These are phyloP conservation scores for Pichia occidentalis DNA, from an alignment of 805 yeast species.

Conservation along the genomic window DNA sequence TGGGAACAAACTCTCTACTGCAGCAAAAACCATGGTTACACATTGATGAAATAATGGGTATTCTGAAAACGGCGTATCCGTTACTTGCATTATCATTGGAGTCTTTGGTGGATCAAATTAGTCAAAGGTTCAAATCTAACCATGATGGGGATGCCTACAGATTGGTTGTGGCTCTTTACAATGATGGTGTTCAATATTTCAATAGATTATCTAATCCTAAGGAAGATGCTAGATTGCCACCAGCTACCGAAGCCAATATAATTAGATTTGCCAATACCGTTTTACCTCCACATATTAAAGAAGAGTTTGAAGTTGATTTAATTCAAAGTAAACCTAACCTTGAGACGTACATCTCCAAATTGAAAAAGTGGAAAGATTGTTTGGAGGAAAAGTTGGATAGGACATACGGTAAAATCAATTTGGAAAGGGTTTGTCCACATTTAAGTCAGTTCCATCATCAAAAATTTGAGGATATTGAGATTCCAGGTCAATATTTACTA, in stretches of 20 bases:
- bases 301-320: slow-evolving; percentile 88
- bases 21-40: slow-evolving; percentile 97
- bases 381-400: slow-evolving; percentile 88
- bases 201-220: slow-evolving; percentile 82
- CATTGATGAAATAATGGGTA: slow-evolving; percentile 87
- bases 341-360: slow-evolving; percentile 75
- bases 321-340: slow-evolving; percentile 81
- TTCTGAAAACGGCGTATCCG: slow-evolving; percentile 94
- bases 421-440: slow-evolving; percentile 91
- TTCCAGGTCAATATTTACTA: slow-evolving; percentile 92
- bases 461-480: slow-evolving; percentile 93
- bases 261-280: slow-evolving; percentile 89
- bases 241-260: slow-evolving; percentile 84
- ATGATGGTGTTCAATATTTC: slow-evolving; percentile 88
- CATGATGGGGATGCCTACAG: slow-evolving; percentile 96
- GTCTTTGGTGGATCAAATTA: slow-evolving; percentile 91
- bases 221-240: slow-evolving; percentile 82
- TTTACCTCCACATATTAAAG: slow-evolving; percentile 77
- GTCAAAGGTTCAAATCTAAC: slow-evolving; percentile 85
- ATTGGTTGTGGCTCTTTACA: slow-evolving; percentile 81
- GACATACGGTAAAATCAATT: slow-evolving; percentile 67
- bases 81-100: slow-evolving; percentile 86
- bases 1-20: too few relatives aligned
- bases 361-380: slow-evolving; percentile 89
- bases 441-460: slow-evolving; percentile 96